Base-by-base conservation (phyloP, 441 rosid genomes). In the Gossypium trilobum region DNA sequence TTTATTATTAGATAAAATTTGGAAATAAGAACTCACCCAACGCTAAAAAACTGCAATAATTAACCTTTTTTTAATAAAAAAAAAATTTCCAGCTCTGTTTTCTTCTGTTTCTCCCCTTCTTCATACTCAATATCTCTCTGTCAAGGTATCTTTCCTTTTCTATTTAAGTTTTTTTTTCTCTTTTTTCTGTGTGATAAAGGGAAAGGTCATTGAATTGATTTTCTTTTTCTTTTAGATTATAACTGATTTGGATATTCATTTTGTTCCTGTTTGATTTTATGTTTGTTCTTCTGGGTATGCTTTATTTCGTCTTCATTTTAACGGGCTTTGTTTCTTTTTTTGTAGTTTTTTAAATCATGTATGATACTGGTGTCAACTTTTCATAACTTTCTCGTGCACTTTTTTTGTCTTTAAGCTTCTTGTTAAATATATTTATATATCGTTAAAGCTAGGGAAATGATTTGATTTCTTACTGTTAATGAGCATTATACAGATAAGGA, bases 211-310 rank as follows among this genome's bases (percentile, higher is more conserved):
- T 39, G 16, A 20, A 58, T 60, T 58, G 17, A 33, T 64, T 1
- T 52, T 3, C 9, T 70, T 72, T 72, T 70, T 68, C 11, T 68
- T 33, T 19, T 46, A 56, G 58, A 10, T 39, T 39, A 0, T 10
- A 27, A 16, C 23, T 7, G 42, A 36, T 36, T 36, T 36, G 42
- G 42, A 36, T 36, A 36, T 36, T 51, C 13, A 4, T 6, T 59
- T 11, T 19, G 25, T 75, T 74, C 20, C 1, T 61, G 16, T 56
- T 63, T 31, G 68, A 6, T 56, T 60, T 66, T 17, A 2, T 73
- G 51, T 64, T 77, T 63, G 73, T 10, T 79, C 73, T 72, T 76
- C 76, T 78, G 83, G 73, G 58, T 71, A 0, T 74, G 74, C 54
- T 1, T 75, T 39, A 69, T 80, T 63, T 75, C 72, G 8, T 74